Conservation (phyloP, 495 filamentous ascomycete species). For the Xylaria grammica region DNA sequence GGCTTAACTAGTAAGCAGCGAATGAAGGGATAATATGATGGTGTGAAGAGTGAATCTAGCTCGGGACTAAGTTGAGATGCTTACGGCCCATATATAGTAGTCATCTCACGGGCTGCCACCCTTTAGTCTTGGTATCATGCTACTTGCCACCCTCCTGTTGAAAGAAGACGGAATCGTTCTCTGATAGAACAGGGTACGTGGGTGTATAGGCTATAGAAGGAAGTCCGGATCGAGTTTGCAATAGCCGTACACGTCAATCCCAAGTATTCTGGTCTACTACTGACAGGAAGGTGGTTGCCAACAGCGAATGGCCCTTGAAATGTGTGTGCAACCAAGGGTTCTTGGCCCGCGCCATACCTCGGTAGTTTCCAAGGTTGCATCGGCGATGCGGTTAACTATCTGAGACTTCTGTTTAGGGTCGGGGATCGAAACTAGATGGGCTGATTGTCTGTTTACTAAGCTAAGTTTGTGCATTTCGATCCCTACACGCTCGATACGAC, state of each 20-base stretch:
- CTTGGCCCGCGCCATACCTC: conserved; percentile 4
- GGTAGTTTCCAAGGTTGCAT: background rate
- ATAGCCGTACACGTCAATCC: background rate
- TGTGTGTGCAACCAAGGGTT: background rate
- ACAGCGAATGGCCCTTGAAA: background rate
- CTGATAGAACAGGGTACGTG: too few species aligned
- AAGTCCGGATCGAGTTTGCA: background rate
- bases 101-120: too few species aligned
- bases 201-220: too few species aligned
- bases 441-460: background rate
- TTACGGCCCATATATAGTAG: too few species aligned
- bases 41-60: too few species aligned
- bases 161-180: too few species aligned
- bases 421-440: background rate
- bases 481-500: too few species aligned
- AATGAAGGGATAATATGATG: too few species aligned
- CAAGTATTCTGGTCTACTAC: background rate
- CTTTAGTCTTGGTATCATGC: too few species aligned
- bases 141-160: too few species aligned
- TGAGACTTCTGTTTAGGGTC: background rate
- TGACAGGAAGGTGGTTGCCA: background rate
- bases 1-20: too few species aligned
- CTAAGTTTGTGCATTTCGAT: background rate
- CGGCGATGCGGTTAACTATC: background rate
- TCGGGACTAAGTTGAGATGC: too few species aligned